Evolutionary conservation across 2,329 filamentous ascomycete species (phyloP).

Genomic region (Ilyonectria robusta): DNA sequence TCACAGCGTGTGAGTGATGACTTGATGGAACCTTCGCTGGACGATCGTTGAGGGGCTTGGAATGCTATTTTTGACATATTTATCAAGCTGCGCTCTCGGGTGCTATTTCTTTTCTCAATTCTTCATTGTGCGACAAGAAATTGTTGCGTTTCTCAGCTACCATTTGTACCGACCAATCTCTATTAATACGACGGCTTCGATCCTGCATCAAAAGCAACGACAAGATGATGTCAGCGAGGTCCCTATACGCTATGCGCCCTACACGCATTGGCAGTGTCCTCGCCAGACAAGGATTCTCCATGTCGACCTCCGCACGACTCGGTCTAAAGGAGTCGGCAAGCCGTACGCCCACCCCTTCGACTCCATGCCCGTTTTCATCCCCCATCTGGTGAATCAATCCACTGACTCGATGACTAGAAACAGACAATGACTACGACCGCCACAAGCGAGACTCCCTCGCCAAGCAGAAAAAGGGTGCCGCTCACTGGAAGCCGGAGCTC

Average conservation of each 20-base stretch:
- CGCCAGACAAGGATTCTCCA: conserved; percentile 43
- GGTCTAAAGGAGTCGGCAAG: conserved; percentile 56
- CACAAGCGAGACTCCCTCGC: conserved; percentile 73
- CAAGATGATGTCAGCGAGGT: conserved; percentile 44
- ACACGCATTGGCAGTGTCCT: conserved; percentile 39
- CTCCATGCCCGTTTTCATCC: neutral
- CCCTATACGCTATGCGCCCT: conserved; percentile 44
- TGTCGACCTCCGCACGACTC: conserved; percentile 48
- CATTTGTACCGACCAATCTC: neutral
- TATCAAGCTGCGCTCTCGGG: neutral
- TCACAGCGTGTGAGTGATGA: conserved; percentile 22
- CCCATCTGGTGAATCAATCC: neutral
- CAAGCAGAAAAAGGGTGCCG: conserved; percentile 79
- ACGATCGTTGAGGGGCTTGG: neutral
- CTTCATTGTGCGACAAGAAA: neutral
- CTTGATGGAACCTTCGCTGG: neutral
- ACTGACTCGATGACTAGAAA: conserved; percentile 42
- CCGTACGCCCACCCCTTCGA: conserved; percentile 46
- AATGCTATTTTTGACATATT: neutral
- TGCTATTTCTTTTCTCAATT: neutral
- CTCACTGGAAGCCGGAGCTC: conserved; percentile 83
- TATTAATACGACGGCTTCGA: neutral
- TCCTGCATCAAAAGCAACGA: neutral
- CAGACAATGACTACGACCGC: conserved; percentile 63
- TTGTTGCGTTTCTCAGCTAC: neutral